Evolutionary conservation across 805 yeast species (phyloP), one percentile per base, ranked within the genome.

Genomic region (Ogataea naganishii): DNA sequence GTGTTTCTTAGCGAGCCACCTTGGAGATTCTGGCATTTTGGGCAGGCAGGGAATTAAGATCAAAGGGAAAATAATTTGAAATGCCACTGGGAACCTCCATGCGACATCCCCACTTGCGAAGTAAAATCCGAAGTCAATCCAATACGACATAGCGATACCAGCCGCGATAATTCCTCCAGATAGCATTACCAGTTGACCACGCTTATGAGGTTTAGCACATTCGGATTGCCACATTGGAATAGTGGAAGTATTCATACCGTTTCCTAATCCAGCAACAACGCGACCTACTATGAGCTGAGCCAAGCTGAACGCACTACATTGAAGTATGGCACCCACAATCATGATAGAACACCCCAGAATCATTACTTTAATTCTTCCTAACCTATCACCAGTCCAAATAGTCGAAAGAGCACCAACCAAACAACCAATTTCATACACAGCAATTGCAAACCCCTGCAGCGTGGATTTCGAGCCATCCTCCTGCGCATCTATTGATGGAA

Each of bases 371-470:
- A 56, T 50, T 48, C 72, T 55, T 19, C 71, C 72, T 18, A 44
- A 40, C 20, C 28, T 46, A 34, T 64, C 70, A 40, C 66, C 68
- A n/a, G 53, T 37, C 34, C 53, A 54, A 31, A 64, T 50, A 7
- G 63, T 62, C 17, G 60, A 47, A 24, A 66, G 42, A 1, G 69
- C 67, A 31, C 71, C 71, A 27, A 28, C 18, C 10, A 65, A 53
- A 46, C 71, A 65, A 19, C 72, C 74, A 32, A 66, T 45, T 41
- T 67, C 73, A 45, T 66, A 67, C 45, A 68, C 60, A 5, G 72
- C 53, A 20, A 69, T 60, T 13, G 65, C 63, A 13, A 68, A 65
- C 38, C 74, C 74, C 43, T 66, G 72, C 33, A 64, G 46, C 10
- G 67, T 56, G 11, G 64, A 56, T 20, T 55, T 47, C 35, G 47